Evolutionary conservation across 2,329 filamentous ascomycete genomes (phyloP), one percentile per base, ranked within the genome.

Genomic region (Fusarium penzigii): DNA sequence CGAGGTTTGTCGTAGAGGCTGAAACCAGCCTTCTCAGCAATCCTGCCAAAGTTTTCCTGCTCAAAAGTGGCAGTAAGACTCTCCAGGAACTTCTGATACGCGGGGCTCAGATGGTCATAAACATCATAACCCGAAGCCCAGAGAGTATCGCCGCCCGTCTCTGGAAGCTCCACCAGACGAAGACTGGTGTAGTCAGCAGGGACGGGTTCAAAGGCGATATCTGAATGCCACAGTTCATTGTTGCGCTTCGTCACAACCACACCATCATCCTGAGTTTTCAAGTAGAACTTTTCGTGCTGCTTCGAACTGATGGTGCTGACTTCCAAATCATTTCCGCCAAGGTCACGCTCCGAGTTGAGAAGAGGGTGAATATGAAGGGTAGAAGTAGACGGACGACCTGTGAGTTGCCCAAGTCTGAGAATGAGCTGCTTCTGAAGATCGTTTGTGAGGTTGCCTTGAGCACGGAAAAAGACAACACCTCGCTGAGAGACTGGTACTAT

Each of bases 391-490:
- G 83, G 83, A 53, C 83, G 83, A 50, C 82, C 82, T 0, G 79
- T 76, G 1, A 85, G 74, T 64, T 84, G 71, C 11, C 84, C 84
- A 1, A 87, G 77, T 1, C 79, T 75, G 43, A 86, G 77, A 17
- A 84, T 81, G 0, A 90, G 75, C 48, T 84, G 73, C 70, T 90
- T 90, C 62, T 88, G 85, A 2, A 86, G 76, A 2, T 84, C 81
- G 63, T 87, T 80, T 57, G 77, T 79, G 38, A 88, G 69, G 36
- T 75, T 73, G 63, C 86, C 75, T 57, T 90, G 86, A 29, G 80
- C 78, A 17, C 85, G 81, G 71, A 89, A 87, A 72, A 89, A 88
- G 32, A 89, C 85, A 4, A 89, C 86, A 10, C 86, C 86, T 1
- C 86, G 81, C 53, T 83, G 80, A 2, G 86, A 88, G 58, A 89